Base-by-base conservation (phyloP, 2,329 filamentous ascomycete genomes). In the Exophiala sp. region DNA sequence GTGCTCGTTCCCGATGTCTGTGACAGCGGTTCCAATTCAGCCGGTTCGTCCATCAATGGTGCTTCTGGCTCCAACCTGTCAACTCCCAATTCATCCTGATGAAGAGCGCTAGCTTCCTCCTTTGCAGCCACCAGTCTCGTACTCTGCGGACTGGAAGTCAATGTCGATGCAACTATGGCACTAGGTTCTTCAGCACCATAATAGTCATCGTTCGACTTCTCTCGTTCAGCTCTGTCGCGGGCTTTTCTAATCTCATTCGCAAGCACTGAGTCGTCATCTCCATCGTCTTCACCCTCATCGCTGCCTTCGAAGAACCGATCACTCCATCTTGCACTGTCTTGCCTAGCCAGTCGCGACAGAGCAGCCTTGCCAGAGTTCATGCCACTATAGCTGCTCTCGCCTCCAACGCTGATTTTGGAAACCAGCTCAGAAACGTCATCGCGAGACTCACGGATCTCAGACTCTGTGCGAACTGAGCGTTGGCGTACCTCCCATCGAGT, bases 241-340 rank as follows among this genome's bases (percentile, higher is more conserved):
- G 58, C 58, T 34, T 50, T 57, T 23, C 50, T 41, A 14, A 56
- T 32, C 41, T 59, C 58, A 16, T 48, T 40, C n/a, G 32, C n/a
- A 18, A 56, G 43, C 21, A 32, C 44, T 30, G 34, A 43, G 30
- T 62, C 62, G 24, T 58, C 61, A 21, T 63, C 64, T 24, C 65
- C 58, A 8, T 69, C 65, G 43, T 73, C 70, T 42, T 69, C 71
- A 48, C 76, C 73, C 41, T 73, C 69, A 21, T 68, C 73, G 24
- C 68, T 80, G 56, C 82, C 79, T 8, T 71, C 70, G 70, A 80
- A 83, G 63, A 85, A 81, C 9, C 75, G 71, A 42, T 86, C 82
- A 63, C 79, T 84, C 83, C 83, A 86, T 2, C 73, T 75, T 46
- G 77, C 71, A 2, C 79, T 82, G 58, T 84, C 81, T 40, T 62